Percentiles rank a stretch among this genome's conserved stretches.
Evolutionary conservation across 1,284 basidiomycete genomes (phyloP).

Genomic region (Caloboletus inedulis): DNA sequence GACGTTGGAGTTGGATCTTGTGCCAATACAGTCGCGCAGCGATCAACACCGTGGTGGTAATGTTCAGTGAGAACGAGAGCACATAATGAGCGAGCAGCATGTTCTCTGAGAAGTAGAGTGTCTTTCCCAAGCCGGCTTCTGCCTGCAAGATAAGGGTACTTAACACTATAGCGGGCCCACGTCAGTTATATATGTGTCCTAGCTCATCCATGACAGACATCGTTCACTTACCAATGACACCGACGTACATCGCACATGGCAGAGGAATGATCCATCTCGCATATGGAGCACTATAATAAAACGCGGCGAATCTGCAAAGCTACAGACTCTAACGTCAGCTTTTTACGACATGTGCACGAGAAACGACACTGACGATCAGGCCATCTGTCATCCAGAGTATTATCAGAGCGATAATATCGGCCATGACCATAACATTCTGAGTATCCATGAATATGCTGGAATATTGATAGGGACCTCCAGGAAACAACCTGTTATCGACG

Average conservation of each 20-base stretch:
- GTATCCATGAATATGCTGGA: slow-evolving; percentile 22
- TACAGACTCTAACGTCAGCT: slow-evolving; percentile 10
- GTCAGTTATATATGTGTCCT: background rate
- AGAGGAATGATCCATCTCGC: slow-evolving; percentile 29
- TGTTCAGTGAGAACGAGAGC: slow-evolving; percentile 38
- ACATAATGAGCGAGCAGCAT: slow-evolving; percentile 30
- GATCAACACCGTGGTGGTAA: slow-evolving; percentile 38
- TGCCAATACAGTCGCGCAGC: slow-evolving; percentile 35
- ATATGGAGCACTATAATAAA: slow-evolving; percentile 25
- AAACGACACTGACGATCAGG: slow-evolving; percentile 22
- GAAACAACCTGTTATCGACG: slow-evolving; percentile 35
- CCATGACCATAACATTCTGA: slow-evolving; percentile 28
- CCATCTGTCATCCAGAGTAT: slow-evolving; percentile 35
- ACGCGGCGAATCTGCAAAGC: slow-evolving; percentile 28
- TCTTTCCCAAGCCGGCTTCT: slow-evolving; percentile 18
- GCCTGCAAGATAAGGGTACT: slow-evolving; percentile 20
- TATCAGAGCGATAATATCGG: slow-evolving; percentile 20
- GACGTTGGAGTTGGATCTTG: slow-evolving; percentile 24
- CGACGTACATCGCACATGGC: slow-evolving; percentile 25
- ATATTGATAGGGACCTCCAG: slow-evolving; percentile 32
- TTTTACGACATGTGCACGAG: background rate
- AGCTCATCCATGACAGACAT: background rate
- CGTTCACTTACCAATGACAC: slow-evolving; percentile 23
- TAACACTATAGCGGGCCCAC: slow-evolving; percentile 9
- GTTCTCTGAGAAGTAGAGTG: slow-evolving; percentile 25